Conservation (phyloP, 1,284 basidiomycete species). For the Hemileccinum hortonii region DNA sequence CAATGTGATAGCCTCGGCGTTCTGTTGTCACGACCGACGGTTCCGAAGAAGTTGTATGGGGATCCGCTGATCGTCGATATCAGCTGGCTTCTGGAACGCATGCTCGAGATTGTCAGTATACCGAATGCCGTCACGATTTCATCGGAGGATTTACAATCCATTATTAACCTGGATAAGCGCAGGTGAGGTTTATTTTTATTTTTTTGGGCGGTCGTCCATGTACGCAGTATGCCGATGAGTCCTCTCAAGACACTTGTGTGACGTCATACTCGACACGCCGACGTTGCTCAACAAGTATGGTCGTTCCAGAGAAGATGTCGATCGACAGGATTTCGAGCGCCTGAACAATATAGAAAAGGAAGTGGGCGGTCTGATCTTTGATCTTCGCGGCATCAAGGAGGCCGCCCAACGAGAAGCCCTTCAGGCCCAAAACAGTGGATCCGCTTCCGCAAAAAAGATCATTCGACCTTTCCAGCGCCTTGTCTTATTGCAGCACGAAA, state of each 20-base stretch:
- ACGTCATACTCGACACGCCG: constrained; percentile 56
- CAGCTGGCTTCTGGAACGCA: constrained; percentile 77
- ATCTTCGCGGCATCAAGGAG: constrained; percentile 67
- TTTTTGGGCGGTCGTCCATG: not conserved
- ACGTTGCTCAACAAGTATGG: constrained; percentile 44
- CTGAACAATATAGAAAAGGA: constrained; percentile 72
- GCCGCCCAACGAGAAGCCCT: constrained; percentile 65
- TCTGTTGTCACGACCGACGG: constrained; percentile 51
- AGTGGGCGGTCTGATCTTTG: constrained; percentile 56
- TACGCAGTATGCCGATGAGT: not conserved
- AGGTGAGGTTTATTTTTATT: constrained; percentile 46
- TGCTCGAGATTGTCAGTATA: constrained; percentile 72
- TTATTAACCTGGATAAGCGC: constrained; percentile 80
- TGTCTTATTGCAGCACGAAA: constrained; percentile 67
- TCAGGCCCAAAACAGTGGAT: constrained; percentile 41
- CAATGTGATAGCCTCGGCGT: constrained; percentile 59
- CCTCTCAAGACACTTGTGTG: constrained; percentile 56
- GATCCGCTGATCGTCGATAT: constrained; percentile 67
- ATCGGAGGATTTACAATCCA: constrained; percentile 48
- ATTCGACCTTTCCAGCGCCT: constrained; percentile 68
- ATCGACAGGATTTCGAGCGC: constrained; percentile 68
- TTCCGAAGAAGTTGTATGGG: constrained; percentile 44
- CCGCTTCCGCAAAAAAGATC: constrained; percentile 48
- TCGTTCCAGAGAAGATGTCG: constrained; percentile 52
- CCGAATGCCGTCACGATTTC: constrained; percentile 66